Evolutionary conservation across 768 basidiomycete species (phyloP).

Genomic region (Suillus luteus): DNA sequence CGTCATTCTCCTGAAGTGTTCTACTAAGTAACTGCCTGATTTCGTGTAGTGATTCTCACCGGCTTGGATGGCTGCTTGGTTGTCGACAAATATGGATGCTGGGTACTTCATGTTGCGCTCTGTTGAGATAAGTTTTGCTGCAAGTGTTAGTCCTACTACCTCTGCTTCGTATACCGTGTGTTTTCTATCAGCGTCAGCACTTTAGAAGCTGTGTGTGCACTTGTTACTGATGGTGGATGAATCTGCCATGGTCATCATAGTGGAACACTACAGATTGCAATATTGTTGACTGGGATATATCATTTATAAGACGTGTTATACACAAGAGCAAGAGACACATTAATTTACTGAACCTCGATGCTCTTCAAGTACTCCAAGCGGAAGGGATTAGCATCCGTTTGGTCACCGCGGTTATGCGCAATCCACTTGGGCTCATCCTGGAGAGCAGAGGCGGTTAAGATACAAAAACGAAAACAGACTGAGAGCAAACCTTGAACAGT

Average conservation of each 20-base stretch:
- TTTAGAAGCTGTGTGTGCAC: too few species aligned
- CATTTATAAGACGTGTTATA: background rate
- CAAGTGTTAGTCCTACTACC: conserved; percentile 17
- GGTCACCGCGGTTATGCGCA: conserved; percentile 63
- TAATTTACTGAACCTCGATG: conserved; percentile 39
- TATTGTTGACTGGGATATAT: too few species aligned
- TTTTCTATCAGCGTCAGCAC: too few species aligned
- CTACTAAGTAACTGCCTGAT: conserved; percentile 14
- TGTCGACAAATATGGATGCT: conserved; percentile 12
- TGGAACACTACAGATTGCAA: background rate
- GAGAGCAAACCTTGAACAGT: conserved; percentile 70
- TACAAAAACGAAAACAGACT: background rate
- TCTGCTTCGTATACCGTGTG: conserved; percentile 24
- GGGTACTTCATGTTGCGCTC: background rate
- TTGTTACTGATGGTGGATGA: background rate
- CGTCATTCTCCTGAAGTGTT: conserved; percentile 4
- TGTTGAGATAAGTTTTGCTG: conserved; percentile 4
- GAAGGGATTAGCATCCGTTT: conserved; percentile 65
- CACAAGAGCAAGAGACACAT: too few species aligned
- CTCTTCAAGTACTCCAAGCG: conserved; percentile 59
- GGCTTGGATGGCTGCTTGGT: conserved; percentile 15
- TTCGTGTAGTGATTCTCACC: background rate
- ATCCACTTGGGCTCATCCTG: conserved; percentile 94
- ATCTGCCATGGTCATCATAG: background rate
- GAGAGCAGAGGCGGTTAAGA: background rate